Base-by-base conservation (phyloP, 345 rosid species). In the Erysimum cheiranthoides region DNA sequence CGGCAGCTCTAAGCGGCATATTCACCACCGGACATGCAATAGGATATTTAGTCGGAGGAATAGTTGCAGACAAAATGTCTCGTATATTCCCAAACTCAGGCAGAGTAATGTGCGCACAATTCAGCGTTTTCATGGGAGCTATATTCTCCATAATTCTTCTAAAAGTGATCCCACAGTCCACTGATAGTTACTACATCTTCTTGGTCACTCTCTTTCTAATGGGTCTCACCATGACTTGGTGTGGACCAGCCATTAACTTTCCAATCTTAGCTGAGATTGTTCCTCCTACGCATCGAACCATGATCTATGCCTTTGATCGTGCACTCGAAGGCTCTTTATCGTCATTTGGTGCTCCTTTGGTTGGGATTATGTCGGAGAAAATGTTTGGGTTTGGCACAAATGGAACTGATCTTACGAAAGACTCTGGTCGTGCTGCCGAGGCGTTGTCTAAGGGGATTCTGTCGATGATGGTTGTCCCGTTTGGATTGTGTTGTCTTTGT, bases 221-320 rank as follows among this genome's bases (percentile, higher is more conserved):
- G 97, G 94, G 97, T 38, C 72, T 90, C 42, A 90, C 86, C 69
- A 88, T 91, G 71, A 89, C 90, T 82, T 93, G 97, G 98, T 84
- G 86, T 66, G 96, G 70, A 27, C 79, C 90, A 28, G 98, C 98
- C 0, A 87, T 82, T 4, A 93, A 93, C 75, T 96, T 79, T 12
- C 98, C 98, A 10, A 91, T 89, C 66, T 86, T 93, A 43, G 94
- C 98, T 10, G 96, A 91, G 79, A 94, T 93, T 12, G 96, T 91
- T 25, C 98, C 97, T 8, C 66, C 82, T 52, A 90, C 78, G 73
- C 97, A 93, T 69, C 84, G 94, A 49, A 91, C 96, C 4, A 93
- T 93, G 98, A 86, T 93, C 62, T 93, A 93, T 42, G 96, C 97
- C 2, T 91, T 91, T 39, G 93, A 93, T 51, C 91, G 97, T n/a